Base-by-base conservation (phyloP, 257 asterid genomes). In the Forsythia viridissima region DNA sequence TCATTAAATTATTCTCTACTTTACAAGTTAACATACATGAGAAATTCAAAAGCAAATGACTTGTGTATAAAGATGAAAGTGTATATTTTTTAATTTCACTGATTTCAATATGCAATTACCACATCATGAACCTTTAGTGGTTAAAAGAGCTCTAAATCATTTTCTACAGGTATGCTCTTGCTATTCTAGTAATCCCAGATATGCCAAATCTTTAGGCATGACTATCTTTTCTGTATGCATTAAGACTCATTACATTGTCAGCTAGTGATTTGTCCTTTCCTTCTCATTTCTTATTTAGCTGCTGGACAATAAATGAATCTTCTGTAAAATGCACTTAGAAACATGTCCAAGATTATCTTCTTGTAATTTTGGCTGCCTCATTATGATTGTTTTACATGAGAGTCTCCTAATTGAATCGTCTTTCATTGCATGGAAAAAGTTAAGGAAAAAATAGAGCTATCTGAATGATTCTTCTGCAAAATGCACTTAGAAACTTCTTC, bases 111-210 rank as follows among this genome's bases (percentile, higher is more conserved):
- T 87, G 88, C 96, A 94, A 98, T 84, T 94, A 82, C 89, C 92
- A 72, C 95, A 96, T 68, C 96, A 94, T 81, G 97, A 92, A 37
- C 92, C 98, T 84, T 80, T 86, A 74, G 94, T 92, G 30, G 97
- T 94, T 76, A 88, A 84, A 82, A 88, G 82, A 78, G 98, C 98
- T n/a, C 90, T 94, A 79, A 92, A 94, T 90, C 97, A 92, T 80
- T 92, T 90, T 76, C 82, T 94, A 81, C 98, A 92, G 96, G 98
- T 94, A 75, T 59, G 71, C 55, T 13, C 72, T 72, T 70, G 34
- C 76, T 80, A 59, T n/a, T 76, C 77, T 51, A 39, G 34, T 11
- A 37, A 74, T 30, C 69, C 71, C 71, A 1, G 18, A 73, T 76
- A 73, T 48, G 6, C 8, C 73, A 39, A 37, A 15, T 70, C 12